phyloP scores from a whole-genome alignment of 2,329 filamentous ascomycete genomes.

The Fusarium sp. region DNA sequence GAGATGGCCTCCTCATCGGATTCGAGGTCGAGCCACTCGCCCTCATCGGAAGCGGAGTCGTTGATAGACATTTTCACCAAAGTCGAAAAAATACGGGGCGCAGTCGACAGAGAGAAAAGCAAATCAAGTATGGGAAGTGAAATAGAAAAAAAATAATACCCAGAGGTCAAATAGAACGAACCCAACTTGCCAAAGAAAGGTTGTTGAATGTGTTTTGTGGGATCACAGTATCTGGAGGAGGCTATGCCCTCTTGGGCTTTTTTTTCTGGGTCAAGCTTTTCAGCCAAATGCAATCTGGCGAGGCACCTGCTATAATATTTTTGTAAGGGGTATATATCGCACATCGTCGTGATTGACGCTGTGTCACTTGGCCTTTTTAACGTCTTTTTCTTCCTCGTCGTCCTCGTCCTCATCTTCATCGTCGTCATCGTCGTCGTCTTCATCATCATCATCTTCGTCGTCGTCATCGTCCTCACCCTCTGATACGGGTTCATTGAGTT shows the following conservation, averaged over 20 bases:
- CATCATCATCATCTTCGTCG: slow-evolving; percentile 17
- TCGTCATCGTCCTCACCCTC: slow-evolving; percentile 75
- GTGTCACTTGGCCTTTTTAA: slow-evolving; percentile 1
- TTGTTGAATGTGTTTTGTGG: slow-evolving; percentile 41
- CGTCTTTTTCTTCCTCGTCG: slow-evolving; percentile 5
- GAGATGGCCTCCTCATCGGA: slow-evolving; percentile 70
- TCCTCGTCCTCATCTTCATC: not conserved
- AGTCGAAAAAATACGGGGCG: slow-evolving; percentile 50
- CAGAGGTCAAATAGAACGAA: slow-evolving; percentile 13
- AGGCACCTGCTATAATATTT: slow-evolving; percentile 42
- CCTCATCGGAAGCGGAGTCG: slow-evolving; percentile 53
- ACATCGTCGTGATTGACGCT: slow-evolving; percentile 6
- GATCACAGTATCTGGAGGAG: slow-evolving; percentile 51
- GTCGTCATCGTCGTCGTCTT: slow-evolving; percentile 18
- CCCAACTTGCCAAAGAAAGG: slow-evolving; percentile 19
- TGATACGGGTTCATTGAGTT: slow-evolving; percentile 76
- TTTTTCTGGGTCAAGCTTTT: slow-evolving; percentile 35
- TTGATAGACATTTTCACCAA: slow-evolving; percentile 41
- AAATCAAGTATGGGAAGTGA: slow-evolving; percentile 37
- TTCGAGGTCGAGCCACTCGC: slow-evolving; percentile 66
- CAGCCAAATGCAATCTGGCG: slow-evolving; percentile 42
- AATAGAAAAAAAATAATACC: not conserved
- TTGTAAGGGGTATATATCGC: slow-evolving; percentile 43
- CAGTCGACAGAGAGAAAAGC: slow-evolving; percentile 46
- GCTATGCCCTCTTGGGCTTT: slow-evolving; percentile 42